phyloP scores from a whole-genome alignment of 2,329 filamentous ascomycete species.

The Aspergillus sp. region DNA sequence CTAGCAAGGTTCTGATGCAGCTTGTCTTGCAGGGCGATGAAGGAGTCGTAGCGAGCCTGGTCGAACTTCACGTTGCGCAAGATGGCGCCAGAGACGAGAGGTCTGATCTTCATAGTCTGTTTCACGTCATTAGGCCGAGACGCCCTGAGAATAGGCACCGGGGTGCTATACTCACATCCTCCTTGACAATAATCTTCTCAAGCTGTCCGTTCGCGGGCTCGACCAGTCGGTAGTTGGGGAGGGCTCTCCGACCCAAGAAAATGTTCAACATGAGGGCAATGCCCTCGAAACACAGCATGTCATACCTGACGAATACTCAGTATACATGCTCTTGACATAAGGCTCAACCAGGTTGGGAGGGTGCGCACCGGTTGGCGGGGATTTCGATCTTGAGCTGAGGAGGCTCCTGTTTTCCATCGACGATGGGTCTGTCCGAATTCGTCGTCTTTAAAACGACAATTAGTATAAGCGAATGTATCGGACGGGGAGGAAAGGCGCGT shows the following conservation, averaged over 20 bases:
- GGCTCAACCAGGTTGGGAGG: neutral
- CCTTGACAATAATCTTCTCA: constrained; percentile 76
- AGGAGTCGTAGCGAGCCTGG: constrained; percentile 87
- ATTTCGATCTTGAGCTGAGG: constrained; percentile 98
- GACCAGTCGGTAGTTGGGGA: constrained; percentile 77
- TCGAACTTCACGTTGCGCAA: constrained; percentile 90
- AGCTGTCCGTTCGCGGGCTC: constrained; percentile 71
- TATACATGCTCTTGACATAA: constrained; percentile 6
- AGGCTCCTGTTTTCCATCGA: constrained; percentile 78
- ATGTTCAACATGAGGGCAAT: constrained; percentile 95
- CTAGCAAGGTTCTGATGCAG: constrained; percentile 93
- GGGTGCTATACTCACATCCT: constrained; percentile 50
- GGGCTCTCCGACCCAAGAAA: constrained; percentile 73
- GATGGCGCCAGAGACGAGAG: constrained; percentile 85
- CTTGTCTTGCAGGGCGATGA: constrained; percentile 97
- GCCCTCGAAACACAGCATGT: constrained; percentile 97
- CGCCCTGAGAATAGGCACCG: constrained; percentile 5
- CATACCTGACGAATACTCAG: constrained; percentile 52
- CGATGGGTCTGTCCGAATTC: constrained; percentile 68
- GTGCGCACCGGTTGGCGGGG: constrained; percentile 79
- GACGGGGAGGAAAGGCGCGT: constrained; percentile 2
- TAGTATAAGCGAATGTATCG: neutral
- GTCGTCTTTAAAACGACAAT: constrained; percentile 56
- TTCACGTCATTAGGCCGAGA: constrained; percentile 1
- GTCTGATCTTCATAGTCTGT: constrained; percentile 73